Evolutionary conservation across 306 rosid genomes (phyloP), one percentile per base, ranked within the genome.

Genomic region (Trichosanthes cucumerina): DNA sequence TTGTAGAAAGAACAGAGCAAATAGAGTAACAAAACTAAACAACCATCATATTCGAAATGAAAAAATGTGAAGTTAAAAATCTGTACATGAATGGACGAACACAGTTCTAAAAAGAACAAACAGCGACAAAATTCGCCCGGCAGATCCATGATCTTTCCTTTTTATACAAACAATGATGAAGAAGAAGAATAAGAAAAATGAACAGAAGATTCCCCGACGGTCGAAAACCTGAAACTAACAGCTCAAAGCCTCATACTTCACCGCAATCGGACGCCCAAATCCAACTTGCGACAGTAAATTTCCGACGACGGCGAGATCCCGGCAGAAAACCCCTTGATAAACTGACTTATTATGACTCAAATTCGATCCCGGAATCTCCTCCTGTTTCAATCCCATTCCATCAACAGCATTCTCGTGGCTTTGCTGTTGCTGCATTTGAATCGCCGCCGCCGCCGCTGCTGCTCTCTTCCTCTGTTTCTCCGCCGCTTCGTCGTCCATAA

Each of bases 161-260:
- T 89, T 86, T 88, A 90, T 89, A 91, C 93, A 90, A 43, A 75
- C 74, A 79, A 65, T 9, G n/a, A 13, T 21, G 72, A 21, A 76
- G 33, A 10, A 72, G 68, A 87, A 72, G n/a, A 60, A 36, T 76
- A 18, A 72, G 28, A 9, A 68, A 65, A 86, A 70, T 60, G 77
- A 83, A 82, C 54, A 4, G 31, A 66, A 79, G 84, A 86, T 71
- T 44, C 31, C 79, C 79, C 66, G 64, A 50, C 79, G 60, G 56
- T 49, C 10, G 15, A 28, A 13, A 8, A 11, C 49, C 65, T 38
- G 44, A 49, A 33, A 60, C 87, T 74, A 95, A 85, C 98, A 96
- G 89, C 93, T 96, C 79, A 96, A 78, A 0, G 93, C 98, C 82
- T 96, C 99, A 36, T 88, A 96, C 82, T 96, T 96, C 60, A 96